Evolutionary conservation across 2,329 filamentous ascomycete genomes (phyloP), one percentile per base, ranked within the genome.

Genomic region (Aspergillus sclerotialis): DNA sequence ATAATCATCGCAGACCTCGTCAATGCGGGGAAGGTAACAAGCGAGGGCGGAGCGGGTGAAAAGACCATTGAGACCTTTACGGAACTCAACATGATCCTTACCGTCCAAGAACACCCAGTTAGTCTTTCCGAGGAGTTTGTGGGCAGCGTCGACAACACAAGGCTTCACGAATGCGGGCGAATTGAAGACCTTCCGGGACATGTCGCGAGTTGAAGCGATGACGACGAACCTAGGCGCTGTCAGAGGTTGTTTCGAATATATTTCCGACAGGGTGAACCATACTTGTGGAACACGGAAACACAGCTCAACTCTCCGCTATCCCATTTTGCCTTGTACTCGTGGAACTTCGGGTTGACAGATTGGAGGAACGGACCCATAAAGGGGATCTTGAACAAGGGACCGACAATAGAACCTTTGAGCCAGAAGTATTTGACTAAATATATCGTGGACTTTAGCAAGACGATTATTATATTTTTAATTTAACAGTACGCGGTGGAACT

Each of bases 251-350:
- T 12, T 11, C 25, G 34, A 13, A 17, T 25, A 34, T 25, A 11
- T 30, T 24, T 16, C 24, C 15, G 13, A 23, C 30, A n/a, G 16
- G 28, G 34, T 33, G 11, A 12, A 21, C 34, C 79, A 50, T 76
- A 94, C 87, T 96, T 98, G 78, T 98, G 92, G 71, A 98, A 98
- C 53, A 98, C 88, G 2, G 89, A 95, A 42, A 98, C 92, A 58
- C 92, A 98, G 72, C 89, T 95, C 50, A 98, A 72, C 30, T 85
- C 82, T 30, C 85, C 92, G 56, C 87, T 94, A 52, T 75, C 64
- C 92, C 92, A 98, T 73, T 96, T 95, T 41, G 75, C 81, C 61
- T 89, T 76, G 69, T 98, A 98, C 55, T 89, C 78, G 41, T 82
- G 79, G 60, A 95, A 96, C 55, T 90, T 86, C 38, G 92, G 92